Evolutionary conservation across 2,329 filamentous ascomycete genomes (phyloP).

Genomic region (Claviceps arundinis): DNA sequence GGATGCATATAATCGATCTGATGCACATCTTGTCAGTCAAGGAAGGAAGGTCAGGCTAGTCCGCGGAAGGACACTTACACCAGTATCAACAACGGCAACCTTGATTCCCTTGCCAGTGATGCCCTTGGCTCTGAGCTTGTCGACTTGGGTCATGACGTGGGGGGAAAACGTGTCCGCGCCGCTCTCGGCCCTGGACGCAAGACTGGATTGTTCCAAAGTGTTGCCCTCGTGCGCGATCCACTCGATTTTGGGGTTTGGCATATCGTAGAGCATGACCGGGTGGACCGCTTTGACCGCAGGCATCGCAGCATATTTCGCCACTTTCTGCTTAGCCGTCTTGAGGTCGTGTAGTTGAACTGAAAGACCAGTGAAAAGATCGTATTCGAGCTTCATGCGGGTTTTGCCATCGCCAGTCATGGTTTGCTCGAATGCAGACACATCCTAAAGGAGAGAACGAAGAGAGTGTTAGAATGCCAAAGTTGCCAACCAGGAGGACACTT

Average conservation of each 20-base stretch:
- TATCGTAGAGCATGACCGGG: constrained; percentile 31
- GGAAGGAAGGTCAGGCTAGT: neutral
- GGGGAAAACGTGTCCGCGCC: constrained; percentile 29
- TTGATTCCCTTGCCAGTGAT: constrained; percentile 38
- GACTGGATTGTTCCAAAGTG: constrained; percentile 8
- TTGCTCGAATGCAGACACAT: constrained; percentile 10
- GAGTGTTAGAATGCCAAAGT: neutral
- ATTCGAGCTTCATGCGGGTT: constrained; percentile 35
- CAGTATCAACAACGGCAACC: constrained; percentile 40
- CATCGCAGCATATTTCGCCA: constrained; percentile 26
- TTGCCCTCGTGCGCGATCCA: constrained; percentile 24
- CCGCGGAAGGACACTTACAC: constrained; percentile 24
- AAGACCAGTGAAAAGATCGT: constrained; percentile 38
- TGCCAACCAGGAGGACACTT: neutral
- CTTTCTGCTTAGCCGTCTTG: constrained; percentile 29
- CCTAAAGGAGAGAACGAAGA: neutral
- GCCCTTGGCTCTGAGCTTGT: constrained; percentile 35
- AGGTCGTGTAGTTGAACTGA: constrained; percentile 38
- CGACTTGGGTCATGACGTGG: constrained; percentile 43
- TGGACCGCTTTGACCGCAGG: constrained; percentile 35
- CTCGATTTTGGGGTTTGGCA: constrained; percentile 32
- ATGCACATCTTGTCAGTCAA: neutral
- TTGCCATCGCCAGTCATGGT: constrained; percentile 20
- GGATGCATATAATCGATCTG: constrained; percentile 50
- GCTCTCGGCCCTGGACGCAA: constrained; percentile 11